A percentile compares a stretch with the other conserved stretches of the same genome.
Conservation (phyloP, 1,284 basidiomycete genomes). For the Moniliophthora roreri region DNA sequence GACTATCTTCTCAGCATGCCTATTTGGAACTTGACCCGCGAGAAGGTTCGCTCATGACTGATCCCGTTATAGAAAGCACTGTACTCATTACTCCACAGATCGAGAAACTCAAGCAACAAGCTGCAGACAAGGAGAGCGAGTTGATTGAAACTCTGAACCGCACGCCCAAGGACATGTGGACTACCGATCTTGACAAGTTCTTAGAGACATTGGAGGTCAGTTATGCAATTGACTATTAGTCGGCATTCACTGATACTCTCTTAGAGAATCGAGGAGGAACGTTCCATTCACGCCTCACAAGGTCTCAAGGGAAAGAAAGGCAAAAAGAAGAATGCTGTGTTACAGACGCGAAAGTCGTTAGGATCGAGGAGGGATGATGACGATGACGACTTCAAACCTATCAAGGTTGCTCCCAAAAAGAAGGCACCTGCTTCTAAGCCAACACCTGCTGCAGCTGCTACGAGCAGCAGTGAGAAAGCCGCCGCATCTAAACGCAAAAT, state of each 20-base stretch:
- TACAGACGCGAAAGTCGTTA: constrained; percentile 71
- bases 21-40: constrained; percentile 92
- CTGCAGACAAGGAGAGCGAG: constrained; percentile 82
- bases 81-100: constrained; percentile 54
- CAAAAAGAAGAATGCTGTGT: constrained; percentile 77
- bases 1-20: constrained; percentile 97
- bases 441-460: constrained; percentile 35
- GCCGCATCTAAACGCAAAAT: constrained; percentile 24
- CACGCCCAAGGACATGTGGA: constrained; percentile 88
- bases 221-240: constrained; percentile 14
- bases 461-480: constrained; percentile 27
- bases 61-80: not conserved
- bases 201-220: constrained; percentile 83
- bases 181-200: constrained; percentile 86
- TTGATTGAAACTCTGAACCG: constrained; percentile 79
- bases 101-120: constrained; percentile 81
- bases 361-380: constrained; percentile 37
- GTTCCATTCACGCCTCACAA: constrained; percentile 51
- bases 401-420: constrained; percentile 28
- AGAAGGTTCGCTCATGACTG: constrained; percentile 65
- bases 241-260: not conserved
- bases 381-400: constrained; percentile 24
- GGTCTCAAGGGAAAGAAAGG: constrained; percentile 61
- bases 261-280: constrained; percentile 63
- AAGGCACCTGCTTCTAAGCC: constrained; percentile 29